A percentile compares a stretch with the other conserved stretches of the same genome.
Conservation (phyloP, 257 asterid species). For the Coffea canephora region DNA sequence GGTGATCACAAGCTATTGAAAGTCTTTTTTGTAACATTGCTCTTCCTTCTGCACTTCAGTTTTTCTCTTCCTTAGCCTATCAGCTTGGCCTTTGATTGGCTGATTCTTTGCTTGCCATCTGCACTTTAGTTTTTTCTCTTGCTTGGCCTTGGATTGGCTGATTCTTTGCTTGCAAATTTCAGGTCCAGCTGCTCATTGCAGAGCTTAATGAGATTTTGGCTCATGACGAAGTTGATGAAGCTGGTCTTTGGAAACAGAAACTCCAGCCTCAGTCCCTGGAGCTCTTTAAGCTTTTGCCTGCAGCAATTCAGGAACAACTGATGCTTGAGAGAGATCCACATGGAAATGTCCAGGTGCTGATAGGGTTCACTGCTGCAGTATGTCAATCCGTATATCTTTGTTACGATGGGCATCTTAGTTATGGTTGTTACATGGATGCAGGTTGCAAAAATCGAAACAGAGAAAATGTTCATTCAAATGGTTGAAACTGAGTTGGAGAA, state of each 20-base stretch:
- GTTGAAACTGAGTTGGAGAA: slow-evolving; percentile 87
- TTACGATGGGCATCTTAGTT: slow-evolving; percentile 4
- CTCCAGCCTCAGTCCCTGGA: slow-evolving; percentile 61
- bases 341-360: slow-evolving; percentile 88
- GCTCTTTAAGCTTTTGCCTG: slow-evolving; percentile 85
- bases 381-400: neutral
- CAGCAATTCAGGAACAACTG: slow-evolving; percentile 89
- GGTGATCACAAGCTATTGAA: neutral
- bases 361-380: neutral
- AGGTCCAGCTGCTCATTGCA: slow-evolving; percentile 92
- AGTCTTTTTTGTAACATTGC: neutral
- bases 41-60: neutral
- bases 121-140: neutral
- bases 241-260: slow-evolving; percentile 84
- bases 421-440: slow-evolving; percentile 23
- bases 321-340: slow-evolving; percentile 99
- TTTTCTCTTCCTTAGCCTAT: neutral
- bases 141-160: slow-evolving; percentile 12
- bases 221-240: slow-evolving; percentile 92
- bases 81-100: slow-evolving; percentile 8
- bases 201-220: slow-evolving; percentile 96
- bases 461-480: slow-evolving; percentile 98
- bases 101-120: slow-evolving; percentile 2
- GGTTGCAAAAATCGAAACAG: slow-evolving; percentile 97
- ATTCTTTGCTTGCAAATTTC: slow-evolving; percentile 27